Base-by-base conservation (phyloP, 345 rosid genomes). In the Camelina neglecta region DNA sequence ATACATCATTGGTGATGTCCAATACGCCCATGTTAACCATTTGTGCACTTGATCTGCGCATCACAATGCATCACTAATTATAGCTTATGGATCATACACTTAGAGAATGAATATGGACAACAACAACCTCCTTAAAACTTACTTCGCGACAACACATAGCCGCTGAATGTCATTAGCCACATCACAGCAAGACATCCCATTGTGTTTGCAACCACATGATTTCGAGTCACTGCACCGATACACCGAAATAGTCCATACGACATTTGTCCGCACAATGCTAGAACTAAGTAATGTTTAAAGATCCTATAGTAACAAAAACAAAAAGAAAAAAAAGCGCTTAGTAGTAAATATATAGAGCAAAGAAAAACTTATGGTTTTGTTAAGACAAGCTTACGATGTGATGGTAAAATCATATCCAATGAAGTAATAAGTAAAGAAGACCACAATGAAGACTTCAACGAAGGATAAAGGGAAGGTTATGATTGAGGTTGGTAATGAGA, bases 11-110 rank as follows among this genome's bases (percentile, higher is more conserved):
- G 95, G 95, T 4, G 95, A 89, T 38, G 80, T 13, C 95, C 95
- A 89, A 71, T 75, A 89, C 20, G 85, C 90, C 92, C 90, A 90
- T n/a, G 81, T 70, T 84, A 87, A 77, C 96, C 96, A 90, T 57
- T 84, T 72, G 64, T 89, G 87, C 6, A 87, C 74, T 65, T 83
- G 48, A 44, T 79, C 89, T 89, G 81, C 35, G 21, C 0, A 45
- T 67, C 21, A 66, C 11, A 67, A 11, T 9, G 50, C 18, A 80
- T 53, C 38, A 79, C n/a, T 50, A 18, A 13, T 62, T 55, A 21
- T 21, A 54, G 24, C 16, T 33, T n/a, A 13, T 50, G 38, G 10
- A 69, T 62, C 31, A 55, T 44, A 69, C 8, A 13, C 0, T 9
- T 8, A 5, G 1, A 61, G 2, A 60, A 68, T 15, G 2, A 51